Base-by-base conservation (phyloP, 345 rosid species). In the Hibiscus tridactylites region DNA sequence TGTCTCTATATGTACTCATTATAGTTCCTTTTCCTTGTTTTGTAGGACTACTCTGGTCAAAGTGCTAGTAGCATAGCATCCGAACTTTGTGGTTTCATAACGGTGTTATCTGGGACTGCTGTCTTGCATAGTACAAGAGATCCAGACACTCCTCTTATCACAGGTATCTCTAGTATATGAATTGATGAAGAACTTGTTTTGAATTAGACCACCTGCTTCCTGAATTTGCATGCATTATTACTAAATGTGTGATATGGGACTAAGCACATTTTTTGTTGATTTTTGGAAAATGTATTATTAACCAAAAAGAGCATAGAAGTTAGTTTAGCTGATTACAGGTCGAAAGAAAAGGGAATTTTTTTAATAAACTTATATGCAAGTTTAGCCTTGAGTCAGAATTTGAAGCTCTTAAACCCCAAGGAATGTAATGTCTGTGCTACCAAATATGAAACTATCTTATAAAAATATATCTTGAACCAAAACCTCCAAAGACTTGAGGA, bases 81-180 rank as follows among this genome's bases (percentile, higher is more conserved):
- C 8, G 96, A 83, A 65, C 89, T 88, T 67, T 88, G 96, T 78
- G 96, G 96, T 37, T 90, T 90, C 75, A 67, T 88, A 57, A 88
- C 90, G 11, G 88, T 90, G 75, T 73, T 90, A 74, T 90, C 92
- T 61, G 92, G 96, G 61, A 90, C 96, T 64, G 73, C 83, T 9
- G 87, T 90, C 16, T 75, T 90, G 78, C 96, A 90, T 53, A 82
- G 85, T 77, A 88, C 96, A 0, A 88, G 89, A 78, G 92, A 90
- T 33, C 82, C 86, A 16, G 96, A 86, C 71, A 81, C 85, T 68
- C 89, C 85, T 50, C 77, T 73, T n/a, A 73, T 83, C 63, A 79
- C 91, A 81, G 96, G 96, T 90, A 83, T 57, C 2, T 61, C n/a
- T 73, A 13, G 4, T 16, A 67, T 16, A 67, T 9, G 16, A 67